Conservation (phyloP, 345 rosid species). For the Eucalyptus regnans region DNA sequence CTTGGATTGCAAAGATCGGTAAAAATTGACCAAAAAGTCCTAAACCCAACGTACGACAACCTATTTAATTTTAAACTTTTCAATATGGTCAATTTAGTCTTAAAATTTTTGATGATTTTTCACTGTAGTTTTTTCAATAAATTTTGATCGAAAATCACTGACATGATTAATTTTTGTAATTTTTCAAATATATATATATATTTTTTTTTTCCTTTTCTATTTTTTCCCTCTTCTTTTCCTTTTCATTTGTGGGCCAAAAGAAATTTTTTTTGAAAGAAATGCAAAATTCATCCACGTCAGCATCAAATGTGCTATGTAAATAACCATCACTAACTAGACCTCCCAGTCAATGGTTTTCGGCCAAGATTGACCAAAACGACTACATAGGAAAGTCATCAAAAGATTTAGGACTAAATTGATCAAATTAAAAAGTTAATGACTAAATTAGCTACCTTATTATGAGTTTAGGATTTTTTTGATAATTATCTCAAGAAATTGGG, state of each 20-base stretch:
- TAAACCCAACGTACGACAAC: fast-evolving
- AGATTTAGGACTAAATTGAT: no score
- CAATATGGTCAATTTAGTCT: background rate
- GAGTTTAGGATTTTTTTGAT: background rate
- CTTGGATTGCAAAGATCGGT: background rate
- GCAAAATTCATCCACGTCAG: background rate
- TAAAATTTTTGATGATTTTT: no score
- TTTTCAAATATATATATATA: fast-evolving
- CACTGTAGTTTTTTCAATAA: background rate
- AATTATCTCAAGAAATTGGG: background rate
- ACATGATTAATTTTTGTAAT: background rate
- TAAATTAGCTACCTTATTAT: fast-evolving
- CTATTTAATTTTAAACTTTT: no score
- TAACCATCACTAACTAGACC: background rate
- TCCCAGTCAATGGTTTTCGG: fast-evolving
- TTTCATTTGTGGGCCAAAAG: no score
- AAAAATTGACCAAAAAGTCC: background rate
- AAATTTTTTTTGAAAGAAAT: fast-evolving
- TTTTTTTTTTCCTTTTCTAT: no score
- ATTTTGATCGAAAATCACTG: fast-evolving
- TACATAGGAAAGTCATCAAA: background rate
- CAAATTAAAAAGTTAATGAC: background rate
- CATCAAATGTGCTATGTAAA: fast-evolving
- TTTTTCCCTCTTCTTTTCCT: background rate
- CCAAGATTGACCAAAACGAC: fast-evolving